Conservation (phyloP, 345 rosid genomes). For the Lumnitzera racemosa region DNA sequence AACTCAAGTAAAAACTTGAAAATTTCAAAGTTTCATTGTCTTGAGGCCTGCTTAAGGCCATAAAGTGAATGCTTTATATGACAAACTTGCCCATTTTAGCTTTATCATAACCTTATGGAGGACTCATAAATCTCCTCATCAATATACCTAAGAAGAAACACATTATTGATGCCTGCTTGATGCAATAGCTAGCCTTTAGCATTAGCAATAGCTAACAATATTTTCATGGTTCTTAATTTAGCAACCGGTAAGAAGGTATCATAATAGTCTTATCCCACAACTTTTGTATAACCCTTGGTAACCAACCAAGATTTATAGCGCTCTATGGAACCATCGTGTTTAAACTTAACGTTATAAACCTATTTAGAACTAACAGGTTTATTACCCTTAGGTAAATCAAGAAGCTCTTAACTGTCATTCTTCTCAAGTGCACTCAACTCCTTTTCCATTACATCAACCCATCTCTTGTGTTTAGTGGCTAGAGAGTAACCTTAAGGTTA, state of each 20-base stretch:
- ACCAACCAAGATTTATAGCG: not conserved
- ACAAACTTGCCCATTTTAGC: too few species aligned
- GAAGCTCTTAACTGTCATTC: not conserved
- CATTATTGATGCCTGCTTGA: not conserved
- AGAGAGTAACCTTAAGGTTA: too few species aligned
- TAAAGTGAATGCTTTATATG: too few species aligned
- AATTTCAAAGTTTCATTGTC: too few species aligned
- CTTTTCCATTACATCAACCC: not conserved
- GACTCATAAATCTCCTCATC: not conserved
- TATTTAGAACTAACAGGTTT: not conserved
- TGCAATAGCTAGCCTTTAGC: not conserved
- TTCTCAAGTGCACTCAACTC: not conserved
- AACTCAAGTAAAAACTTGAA: too few species aligned
- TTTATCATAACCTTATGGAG: too few species aligned
- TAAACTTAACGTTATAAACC: not conserved
- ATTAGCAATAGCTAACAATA: not conserved
- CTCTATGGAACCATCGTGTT: not conserved
- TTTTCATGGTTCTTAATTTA: not conserved
- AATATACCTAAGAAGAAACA: not conserved
- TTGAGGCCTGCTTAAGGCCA: too few species aligned
- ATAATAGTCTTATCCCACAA: not conserved
- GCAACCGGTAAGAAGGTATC: not conserved
- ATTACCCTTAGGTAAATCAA: not conserved
- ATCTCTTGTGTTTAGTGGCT: not conserved
- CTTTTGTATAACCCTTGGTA: not conserved